Evolutionary conservation across 768 basidiomycete species (phyloP).

Genomic region (Auricularia heimuer): DNA sequence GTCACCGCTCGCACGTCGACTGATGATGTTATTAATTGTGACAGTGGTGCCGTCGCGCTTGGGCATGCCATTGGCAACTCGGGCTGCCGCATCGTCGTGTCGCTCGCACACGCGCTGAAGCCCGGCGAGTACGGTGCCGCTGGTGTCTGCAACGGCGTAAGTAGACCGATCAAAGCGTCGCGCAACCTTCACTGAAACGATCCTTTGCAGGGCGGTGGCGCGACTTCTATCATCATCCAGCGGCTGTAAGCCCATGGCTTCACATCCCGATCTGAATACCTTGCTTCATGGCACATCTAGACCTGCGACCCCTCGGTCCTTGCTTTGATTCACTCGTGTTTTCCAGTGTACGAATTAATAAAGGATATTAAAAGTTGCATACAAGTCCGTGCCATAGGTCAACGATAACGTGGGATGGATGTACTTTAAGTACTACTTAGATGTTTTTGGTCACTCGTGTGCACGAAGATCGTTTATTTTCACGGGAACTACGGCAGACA

Average conservation of each 20-base stretch:
- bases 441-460: too few species aligned
- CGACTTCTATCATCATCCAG: constrained; percentile 84
- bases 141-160: constrained; percentile 92
- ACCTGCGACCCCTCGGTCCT: too few species aligned
- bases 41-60: constrained; percentile 89
- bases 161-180: constrained; percentile 21
- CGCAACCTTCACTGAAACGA: neutral
- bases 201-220: constrained; percentile 69
- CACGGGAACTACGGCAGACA: too few species aligned
- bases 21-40: constrained; percentile 6
- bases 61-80: constrained; percentile 97
- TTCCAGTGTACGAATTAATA: too few species aligned
- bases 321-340: too few species aligned
- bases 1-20: neutral
- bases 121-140: constrained; percentile 90
- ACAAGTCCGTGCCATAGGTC: too few species aligned
- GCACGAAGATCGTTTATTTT: too few species aligned
- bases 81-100: constrained; percentile 88
- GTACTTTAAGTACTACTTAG: too few species aligned
- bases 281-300: too few species aligned
- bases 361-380: too few species aligned
- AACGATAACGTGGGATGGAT: too few species aligned
- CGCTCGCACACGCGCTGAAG: constrained; percentile 85
- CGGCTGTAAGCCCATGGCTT: constrained; percentile 43
- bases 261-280: too few species aligned